Evolutionary conservation across 352 stramenopile species (phyloP).

Genomic region (Plasmopara viticola): DNA sequence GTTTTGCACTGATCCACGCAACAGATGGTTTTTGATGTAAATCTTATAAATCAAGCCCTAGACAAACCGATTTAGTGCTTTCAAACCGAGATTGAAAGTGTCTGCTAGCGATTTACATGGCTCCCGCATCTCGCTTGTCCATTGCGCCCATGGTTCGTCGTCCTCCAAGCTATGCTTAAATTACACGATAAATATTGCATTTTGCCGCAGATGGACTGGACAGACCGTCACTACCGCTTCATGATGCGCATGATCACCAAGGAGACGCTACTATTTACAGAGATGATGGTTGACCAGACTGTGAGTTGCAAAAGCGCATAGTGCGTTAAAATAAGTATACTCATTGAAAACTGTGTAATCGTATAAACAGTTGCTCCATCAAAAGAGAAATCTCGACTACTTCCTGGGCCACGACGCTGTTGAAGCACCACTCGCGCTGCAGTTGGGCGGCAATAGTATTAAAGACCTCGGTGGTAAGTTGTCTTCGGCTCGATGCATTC

Average conservation of each 20-base stretch:
- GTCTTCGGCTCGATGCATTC: not conserved
- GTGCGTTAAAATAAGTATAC: not conserved
- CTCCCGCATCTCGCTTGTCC: slow-evolving; percentile 48
- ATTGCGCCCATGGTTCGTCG: slow-evolving; percentile 56
- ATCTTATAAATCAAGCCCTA: too few relatives aligned
- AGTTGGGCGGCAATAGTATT: slow-evolving; percentile 91
- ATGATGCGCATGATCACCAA: slow-evolving; percentile 92
- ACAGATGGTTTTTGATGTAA: too few relatives aligned
- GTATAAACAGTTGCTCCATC: slow-evolving; percentile 56
- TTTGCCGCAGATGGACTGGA: slow-evolving; percentile 94
- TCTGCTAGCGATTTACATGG: not conserved
- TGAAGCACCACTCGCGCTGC: slow-evolving; percentile 89
- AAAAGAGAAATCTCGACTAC: slow-evolving; percentile 83
- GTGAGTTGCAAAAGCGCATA: slow-evolving; percentile 34
- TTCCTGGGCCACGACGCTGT: slow-evolving; percentile 80
- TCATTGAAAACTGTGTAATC: not conserved
- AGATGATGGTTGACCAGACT: slow-evolving; percentile 98
- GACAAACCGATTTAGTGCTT: too few relatives aligned
- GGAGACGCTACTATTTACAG: slow-evolving; percentile 93
- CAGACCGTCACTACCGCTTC: slow-evolving; percentile 92
- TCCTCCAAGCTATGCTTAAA: not conserved
- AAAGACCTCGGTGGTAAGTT: slow-evolving; percentile 60
- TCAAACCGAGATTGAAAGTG: too few relatives aligned
- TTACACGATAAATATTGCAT: slow-evolving; percentile 1
- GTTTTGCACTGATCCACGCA: too few relatives aligned